Evolutionary conservation across 2,329 filamentous ascomycete species (phyloP), one percentile per base, ranked within the genome.

Genomic region (Ceratocystis albifundus): DNA sequence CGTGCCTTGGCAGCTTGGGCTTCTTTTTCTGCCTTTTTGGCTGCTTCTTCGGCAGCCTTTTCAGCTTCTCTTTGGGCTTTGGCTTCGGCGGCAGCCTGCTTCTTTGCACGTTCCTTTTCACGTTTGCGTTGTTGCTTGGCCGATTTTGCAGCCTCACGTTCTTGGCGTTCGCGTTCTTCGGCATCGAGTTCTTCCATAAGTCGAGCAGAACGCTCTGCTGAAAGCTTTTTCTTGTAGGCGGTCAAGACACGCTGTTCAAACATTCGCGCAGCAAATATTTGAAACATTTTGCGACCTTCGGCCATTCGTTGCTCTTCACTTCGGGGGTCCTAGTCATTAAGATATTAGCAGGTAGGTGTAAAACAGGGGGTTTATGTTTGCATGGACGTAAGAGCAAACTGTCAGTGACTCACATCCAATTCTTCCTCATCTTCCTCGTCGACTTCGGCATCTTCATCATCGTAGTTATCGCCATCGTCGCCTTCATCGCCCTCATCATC

Each of bases 241-340:
- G 89, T 93, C 68, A 99, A 81, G 25, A 99, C 94, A 69, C 94
- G 84, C 75, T 99, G 94, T 78, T 99, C 94, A 75, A 99, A 99
- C 94, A 99, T 99, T 69, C 94, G 87, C 67, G 94, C 94, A 69
- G 94, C 94, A 76, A 99, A 99, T 75, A 99, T 97, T 75, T 99
- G 94, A 74, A 99, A 99, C 94, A 99, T 99, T 71, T 93, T 84
- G 66, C 94, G 86, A 69, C 94, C 94, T 80, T 99, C 94, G 75
- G 97, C 92, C 94, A 99, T 97, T 69, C 94, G 89, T 79, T 97
- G 92, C 78, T 96, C 90, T 79, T 97, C 93, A 64, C 91, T 96
- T 90, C 97, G 94, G 70, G 88, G 86, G 74, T 96, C 92, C 93
- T 97, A 64, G 6, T 53, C 10, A 41, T 41, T 1, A 41, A 41